Percentiles rank a stretch among this genome's conserved stretches.
Conservation (phyloP, 192 early-diverging fungal genomes). For the Coemansia sp. region DNA sequence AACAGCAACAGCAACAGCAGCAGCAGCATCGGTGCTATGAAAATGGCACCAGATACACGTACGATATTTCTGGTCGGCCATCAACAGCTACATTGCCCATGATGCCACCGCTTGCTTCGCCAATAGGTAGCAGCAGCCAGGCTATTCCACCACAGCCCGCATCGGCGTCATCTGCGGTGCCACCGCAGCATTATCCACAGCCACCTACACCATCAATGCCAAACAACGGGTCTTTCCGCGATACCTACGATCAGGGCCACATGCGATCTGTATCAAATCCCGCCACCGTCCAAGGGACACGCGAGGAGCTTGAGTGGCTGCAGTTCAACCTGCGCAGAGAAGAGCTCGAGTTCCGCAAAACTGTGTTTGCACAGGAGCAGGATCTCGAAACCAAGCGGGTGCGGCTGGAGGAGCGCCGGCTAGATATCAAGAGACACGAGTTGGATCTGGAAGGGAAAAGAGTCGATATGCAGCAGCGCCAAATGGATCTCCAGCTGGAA, state of each 20-base stretch:
- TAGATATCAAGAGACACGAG: slow-evolving; percentile 39
- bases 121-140: slow-evolving; percentile 2
- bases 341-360: slow-evolving; percentile 51
- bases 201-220: slow-evolving; percentile 5
- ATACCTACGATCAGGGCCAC: slow-evolving; percentile 12
- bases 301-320: slow-evolving; percentile 53
- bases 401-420: slow-evolving; percentile 32
- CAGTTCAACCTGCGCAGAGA: slow-evolving; percentile 52
- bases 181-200: neutral
- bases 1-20: slow-evolving; percentile 1
- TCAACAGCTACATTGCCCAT: slow-evolving; percentile 21
- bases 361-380: slow-evolving; percentile 40
- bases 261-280: neutral
- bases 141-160: neutral
- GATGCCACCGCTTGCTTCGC: slow-evolving; percentile 27
- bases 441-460: slow-evolving; percentile 40
- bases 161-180: slow-evolving; percentile 1
- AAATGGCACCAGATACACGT: slow-evolving; percentile 10
- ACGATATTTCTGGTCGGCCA: slow-evolving; percentile 18
- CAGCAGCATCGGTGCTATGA: slow-evolving; percentile 20
- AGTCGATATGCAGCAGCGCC: slow-evolving; percentile 21
- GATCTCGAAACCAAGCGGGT: slow-evolving; percentile 39
- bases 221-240: slow-evolving; percentile 22
- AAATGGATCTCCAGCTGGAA: slow-evolving; percentile 44
- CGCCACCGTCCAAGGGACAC: slow-evolving; percentile 14